Percentiles rank a stretch among this genome's conserved stretches.
Conservation (phyloP, 2,329 filamentous ascomycete species). For the Pseudogymnoascus sp. region DNA sequence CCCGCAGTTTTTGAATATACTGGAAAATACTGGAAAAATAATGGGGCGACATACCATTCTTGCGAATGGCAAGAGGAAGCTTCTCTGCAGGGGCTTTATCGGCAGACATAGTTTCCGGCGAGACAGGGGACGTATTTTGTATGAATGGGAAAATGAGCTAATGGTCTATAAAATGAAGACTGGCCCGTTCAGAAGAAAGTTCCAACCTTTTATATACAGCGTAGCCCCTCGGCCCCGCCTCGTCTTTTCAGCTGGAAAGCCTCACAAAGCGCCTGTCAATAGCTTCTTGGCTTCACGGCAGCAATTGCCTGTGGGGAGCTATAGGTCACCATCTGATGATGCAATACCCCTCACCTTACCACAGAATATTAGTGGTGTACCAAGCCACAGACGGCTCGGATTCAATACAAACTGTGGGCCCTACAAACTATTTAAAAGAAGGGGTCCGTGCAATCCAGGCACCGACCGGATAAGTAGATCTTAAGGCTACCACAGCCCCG, state of each 20-base stretch:
- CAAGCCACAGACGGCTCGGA: background rate
- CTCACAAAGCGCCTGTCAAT: background rate
- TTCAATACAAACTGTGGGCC: background rate
- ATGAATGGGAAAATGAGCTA: background rate
- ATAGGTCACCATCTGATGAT: background rate
- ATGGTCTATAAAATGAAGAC: background rate
- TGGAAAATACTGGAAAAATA: background rate
- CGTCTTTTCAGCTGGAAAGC: background rate
- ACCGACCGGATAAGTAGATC: background rate
- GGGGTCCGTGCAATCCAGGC: background rate
- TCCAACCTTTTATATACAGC: background rate
- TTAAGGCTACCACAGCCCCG: background rate
- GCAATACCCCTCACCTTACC: background rate
- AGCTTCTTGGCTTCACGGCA: background rate
- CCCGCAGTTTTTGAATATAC: background rate
- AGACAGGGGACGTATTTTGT: background rate
- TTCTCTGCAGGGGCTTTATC: slow-evolving; percentile 38
- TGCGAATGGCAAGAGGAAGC: slow-evolving; percentile 42
- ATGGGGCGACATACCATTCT: slow-evolving; percentile 35
- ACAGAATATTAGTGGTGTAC: background rate
- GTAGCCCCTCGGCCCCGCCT: background rate
- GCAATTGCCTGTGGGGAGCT: background rate
- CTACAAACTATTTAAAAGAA: background rate
- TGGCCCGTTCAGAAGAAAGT: background rate
- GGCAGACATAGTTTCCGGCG: slow-evolving; percentile 12